Evolutionary conservation across 768 basidiomycete species (phyloP), one percentile per base, ranked within the genome.

Genomic region (Filobasidium floriforme): DNA sequence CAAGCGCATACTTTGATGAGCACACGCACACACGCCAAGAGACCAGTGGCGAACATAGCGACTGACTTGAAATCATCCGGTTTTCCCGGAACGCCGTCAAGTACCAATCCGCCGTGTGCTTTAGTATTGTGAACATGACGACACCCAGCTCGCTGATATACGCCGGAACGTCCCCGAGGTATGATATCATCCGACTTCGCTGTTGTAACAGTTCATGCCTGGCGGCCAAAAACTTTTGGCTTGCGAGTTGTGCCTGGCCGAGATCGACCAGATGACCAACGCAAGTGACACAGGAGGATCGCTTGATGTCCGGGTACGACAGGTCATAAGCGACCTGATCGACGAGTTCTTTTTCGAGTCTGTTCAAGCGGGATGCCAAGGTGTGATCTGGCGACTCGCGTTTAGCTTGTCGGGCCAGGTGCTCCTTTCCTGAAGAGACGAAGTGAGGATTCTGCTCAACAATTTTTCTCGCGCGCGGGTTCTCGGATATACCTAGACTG

Each of bases 91-190:
- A 99, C 65, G 91, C 92, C 0, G 88, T 87, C 71, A 97, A 81
- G 78, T 90, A 99, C 96, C 96, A 99, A 79, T 99, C 94, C 15
- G 90, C 90, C 0, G 93, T 96, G 74, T 98, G 91, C 76, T 96
- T 93, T 76, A 99, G 89, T 0, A 90, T 87, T 0, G 92, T 96
- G 73, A 98, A 98, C 66, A 88, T 85, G 0, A 98, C 89, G 49
- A 92, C 82, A 1, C 91, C 86, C 41, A 98, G 81, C 73, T 97
- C 90, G 41, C 86, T 87, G 59, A 98, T 84, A 73, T 94, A 98
- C 59, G 87, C 83, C 1, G 84, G 85, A 41, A 93, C 86, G 72
- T 92, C 86, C 1, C 94, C 93, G 70, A 94, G 91, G 70, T 92
- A 93, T 59, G 84, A 83, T 72, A 99, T 96, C 72, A 86, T 88